Base-by-base conservation (phyloP, 345 rosid species). In the Laguncularia racemosa region DNA sequence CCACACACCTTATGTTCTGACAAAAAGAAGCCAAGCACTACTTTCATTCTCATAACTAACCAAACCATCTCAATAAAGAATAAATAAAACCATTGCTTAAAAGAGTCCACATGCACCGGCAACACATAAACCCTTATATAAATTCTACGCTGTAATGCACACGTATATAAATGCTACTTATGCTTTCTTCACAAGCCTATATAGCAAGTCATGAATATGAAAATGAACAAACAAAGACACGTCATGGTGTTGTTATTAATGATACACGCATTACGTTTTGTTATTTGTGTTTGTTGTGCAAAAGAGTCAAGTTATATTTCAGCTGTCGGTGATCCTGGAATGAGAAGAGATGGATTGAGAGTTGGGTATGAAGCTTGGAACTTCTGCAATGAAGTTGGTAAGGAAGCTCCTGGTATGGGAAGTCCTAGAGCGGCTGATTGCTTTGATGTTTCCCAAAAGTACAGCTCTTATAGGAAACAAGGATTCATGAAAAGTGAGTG, bases 401-500 rank as follows among this genome's bases (percentile, higher is more conserved):
- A 58, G 3, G 89, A 86, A 72, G 82, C 82, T 69, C 89, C 91
- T 47, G 57, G 54, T 14, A 82, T 86, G 89, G 95, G 95, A 40
- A 84, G 95, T 66, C 97, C 97, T 13, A 70, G 95, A 69, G 85
- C 88, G 47, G 97, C 92, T 0, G 97, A 89, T 63, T 89, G 97
- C 69, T 84, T 89, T 66, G 88, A 89, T 67, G 52, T 86, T 16
- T 67, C 76, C 40, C 44, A 56, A 64, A 63, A 70, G 69, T 61
- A 56, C 46, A 53, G 33, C 18, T 62, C 46, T 57, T 47, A 33
- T 20, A 65, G 57, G 28, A 44, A 53, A 44, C 48, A 58, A 16
- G 43, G 47, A 19, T 16, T 23, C n/a, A 16, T 43, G 21, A 46
- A 26, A 14, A 58, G 48, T 49, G 45, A 16, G 68, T 64, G 53